These are phyloP conservation scores for Galerina marginata DNA, from an alignment of 768 basidiomycete genomes.

Conservation along the genomic window DNA sequence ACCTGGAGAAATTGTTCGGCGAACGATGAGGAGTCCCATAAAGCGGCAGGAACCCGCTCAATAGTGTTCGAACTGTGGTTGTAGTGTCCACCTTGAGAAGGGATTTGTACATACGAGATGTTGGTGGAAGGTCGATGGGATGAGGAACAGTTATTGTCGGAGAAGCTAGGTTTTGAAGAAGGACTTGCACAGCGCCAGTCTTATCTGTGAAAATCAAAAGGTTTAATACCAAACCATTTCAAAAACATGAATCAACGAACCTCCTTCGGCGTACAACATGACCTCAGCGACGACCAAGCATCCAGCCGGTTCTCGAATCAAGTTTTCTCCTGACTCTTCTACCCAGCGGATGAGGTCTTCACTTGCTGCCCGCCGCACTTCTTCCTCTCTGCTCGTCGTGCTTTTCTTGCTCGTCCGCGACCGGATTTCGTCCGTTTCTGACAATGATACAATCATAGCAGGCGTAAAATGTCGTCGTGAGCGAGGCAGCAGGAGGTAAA, in stretches of 20 bases:
- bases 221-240: neutral
- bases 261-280: constrained; percentile 85
- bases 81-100: constrained; percentile 93
- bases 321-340: constrained; percentile 59
- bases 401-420: constrained; percentile 88
- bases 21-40: constrained; percentile 65
- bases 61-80: constrained; percentile 63
- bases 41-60: constrained; percentile 43
- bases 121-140: constrained; percentile 81
- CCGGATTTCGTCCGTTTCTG: constrained; percentile 73
- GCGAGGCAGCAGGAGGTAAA: constrained; percentile 85
- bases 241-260: constrained; percentile 42
- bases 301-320: constrained; percentile 79
- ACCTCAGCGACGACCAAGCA: constrained; percentile 81
- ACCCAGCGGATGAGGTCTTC: constrained; percentile 77
- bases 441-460: constrained; percentile 70
- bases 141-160: constrained; percentile 69
- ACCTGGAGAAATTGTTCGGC: constrained; percentile 59
- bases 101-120: constrained; percentile 85
- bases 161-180: constrained; percentile 60
- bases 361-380: constrained; percentile 78
- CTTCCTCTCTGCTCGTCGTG: constrained; percentile 59
- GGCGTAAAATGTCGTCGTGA: constrained; percentile 89
- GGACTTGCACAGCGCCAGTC: constrained; percentile 58
- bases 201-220: constrained; percentile 62